These are phyloP conservation scores for Pontederia paniculata DNA, from an alignment of 176 grass and related monocot genomes.

Conservation along the genomic window DNA sequence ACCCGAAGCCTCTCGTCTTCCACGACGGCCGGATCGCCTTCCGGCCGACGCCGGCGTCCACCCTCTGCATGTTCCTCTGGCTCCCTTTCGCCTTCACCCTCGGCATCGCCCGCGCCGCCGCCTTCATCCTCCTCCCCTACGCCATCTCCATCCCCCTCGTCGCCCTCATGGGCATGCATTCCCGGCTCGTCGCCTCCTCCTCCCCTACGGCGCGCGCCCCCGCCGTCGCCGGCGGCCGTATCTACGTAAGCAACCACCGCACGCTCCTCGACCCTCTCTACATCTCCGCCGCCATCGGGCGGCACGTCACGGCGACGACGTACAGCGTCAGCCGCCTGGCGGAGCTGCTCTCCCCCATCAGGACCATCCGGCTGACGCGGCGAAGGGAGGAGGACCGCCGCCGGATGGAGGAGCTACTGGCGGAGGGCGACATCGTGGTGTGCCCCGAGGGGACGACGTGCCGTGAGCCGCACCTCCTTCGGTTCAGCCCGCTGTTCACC, in stretches of 20 bases:
- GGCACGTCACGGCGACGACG: slow-evolving; percentile 40
- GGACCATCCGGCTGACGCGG: slow-evolving; percentile 48
- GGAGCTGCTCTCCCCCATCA: slow-evolving; percentile 62
- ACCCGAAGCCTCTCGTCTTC: slow-evolving; percentile 59
- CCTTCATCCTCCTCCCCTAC: slow-evolving; percentile 46
- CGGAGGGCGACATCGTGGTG: slow-evolving; percentile 43
- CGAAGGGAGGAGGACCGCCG: slow-evolving; percentile 42
- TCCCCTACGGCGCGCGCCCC: not conserved
- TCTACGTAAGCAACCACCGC: slow-evolving; percentile 84
- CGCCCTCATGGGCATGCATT: slow-evolving; percentile 28
- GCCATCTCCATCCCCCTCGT: slow-evolving; percentile 29
- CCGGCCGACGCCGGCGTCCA: slow-evolving; percentile 42
- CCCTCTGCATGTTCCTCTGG: slow-evolving; percentile 69
- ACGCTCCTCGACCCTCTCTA: slow-evolving; percentile 70
- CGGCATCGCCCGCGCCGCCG: slow-evolving; percentile 35
- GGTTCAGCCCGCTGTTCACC: slow-evolving; percentile 57
- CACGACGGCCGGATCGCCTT: slow-evolving; percentile 85
- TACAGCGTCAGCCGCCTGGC: slow-evolving; percentile 62
- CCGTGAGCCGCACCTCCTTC: slow-evolving; percentile 57
- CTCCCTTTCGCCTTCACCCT: slow-evolving; percentile 41
- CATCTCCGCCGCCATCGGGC: slow-evolving; percentile 47
- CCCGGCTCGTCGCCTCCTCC: slow-evolving; percentile 19
- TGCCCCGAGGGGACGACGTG: slow-evolving; percentile 96
- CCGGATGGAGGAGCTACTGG: slow-evolving; percentile 40
- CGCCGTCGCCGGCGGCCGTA: not conserved